Evolutionary conservation across 1,284 basidiomycete genomes (phyloP).

Genomic region (Puccinia triticina): DNA sequence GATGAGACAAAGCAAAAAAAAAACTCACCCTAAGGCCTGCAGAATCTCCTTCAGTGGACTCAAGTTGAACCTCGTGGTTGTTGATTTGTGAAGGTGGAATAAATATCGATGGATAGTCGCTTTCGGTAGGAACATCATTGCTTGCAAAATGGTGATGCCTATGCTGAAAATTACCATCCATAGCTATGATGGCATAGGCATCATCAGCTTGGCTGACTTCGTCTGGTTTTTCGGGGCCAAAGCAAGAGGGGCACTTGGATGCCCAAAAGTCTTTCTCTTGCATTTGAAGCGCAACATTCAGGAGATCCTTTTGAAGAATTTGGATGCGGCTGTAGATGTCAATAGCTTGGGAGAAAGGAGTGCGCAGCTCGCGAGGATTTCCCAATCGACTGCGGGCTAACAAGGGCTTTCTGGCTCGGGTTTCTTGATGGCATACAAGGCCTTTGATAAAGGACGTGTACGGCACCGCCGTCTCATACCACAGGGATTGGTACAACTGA

Average conservation of each 20-base stretch:
- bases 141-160: slow-evolving; percentile 10
- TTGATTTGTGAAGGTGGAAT: background rate
- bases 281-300: background rate
- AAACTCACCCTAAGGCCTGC: background rate
- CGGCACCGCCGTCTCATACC: background rate
- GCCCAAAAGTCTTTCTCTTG: background rate
- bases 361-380: background rate
- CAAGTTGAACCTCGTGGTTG: background rate
- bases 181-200: background rate
- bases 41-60: background rate
- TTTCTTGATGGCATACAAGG: background rate
- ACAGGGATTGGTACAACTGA: slow-evolving; percentile 20
- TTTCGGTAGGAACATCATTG: background rate
- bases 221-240: background rate
- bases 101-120: background rate
- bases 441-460: background rate
- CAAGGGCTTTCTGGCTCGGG: background rate
- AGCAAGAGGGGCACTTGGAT: background rate
- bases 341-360: background rate
- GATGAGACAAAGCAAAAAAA: background rate
- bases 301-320: background rate
- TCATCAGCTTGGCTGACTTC: background rate
- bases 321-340: background rate
- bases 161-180: slow-evolving; percentile 8
- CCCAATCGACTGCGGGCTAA: background rate